phyloP scores from a whole-genome alignment of 2,329 filamentous ascomycete species.

The Paecilomyces niveus region DNA sequence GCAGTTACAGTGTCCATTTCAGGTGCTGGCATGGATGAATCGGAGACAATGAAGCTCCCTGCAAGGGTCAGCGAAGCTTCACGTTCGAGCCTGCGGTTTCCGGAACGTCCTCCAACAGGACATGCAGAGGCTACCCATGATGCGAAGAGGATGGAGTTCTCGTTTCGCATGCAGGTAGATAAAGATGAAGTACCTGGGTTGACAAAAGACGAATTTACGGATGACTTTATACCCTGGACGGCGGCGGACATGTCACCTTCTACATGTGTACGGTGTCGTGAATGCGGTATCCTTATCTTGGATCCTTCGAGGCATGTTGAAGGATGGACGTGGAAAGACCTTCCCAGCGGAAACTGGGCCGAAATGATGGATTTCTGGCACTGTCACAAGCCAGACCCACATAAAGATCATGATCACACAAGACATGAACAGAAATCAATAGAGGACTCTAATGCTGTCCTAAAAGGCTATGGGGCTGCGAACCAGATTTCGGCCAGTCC shows the following conservation, averaged over 20 bases:
- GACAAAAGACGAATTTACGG: constrained; percentile 15
- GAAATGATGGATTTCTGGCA: constrained; percentile 99
- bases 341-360: constrained; percentile 95
- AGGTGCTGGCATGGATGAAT: constrained; percentile 11
- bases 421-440: constrained; percentile 21
- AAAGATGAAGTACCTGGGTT: constrained; percentile 18
- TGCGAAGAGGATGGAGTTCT: constrained; percentile 38
- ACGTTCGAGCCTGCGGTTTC: constrained; percentile 12
- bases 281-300: constrained; percentile 27
- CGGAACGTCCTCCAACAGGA: constrained; percentile 2
- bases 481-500: constrained; percentile 61
- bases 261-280: constrained; percentile 30
- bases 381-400: constrained; percentile 76
- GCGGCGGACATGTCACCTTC: constrained; percentile 27
- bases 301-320: constrained; percentile 5
- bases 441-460: constrained; percentile 18
- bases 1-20: constrained; percentile 31
- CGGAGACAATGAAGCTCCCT: constrained; percentile 44
- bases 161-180: constrained; percentile 48
- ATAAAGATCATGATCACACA: constrained; percentile 38
- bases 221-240: constrained; percentile 31
- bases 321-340: constrained; percentile 70
- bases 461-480: constrained; percentile 77
- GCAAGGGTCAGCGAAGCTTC: constrained; percentile 24
- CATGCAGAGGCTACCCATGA: background rate